Evolutionary conservation across 2,329 filamentous ascomycete species (phyloP).

Genomic region (Zymoseptoria tritici): DNA sequence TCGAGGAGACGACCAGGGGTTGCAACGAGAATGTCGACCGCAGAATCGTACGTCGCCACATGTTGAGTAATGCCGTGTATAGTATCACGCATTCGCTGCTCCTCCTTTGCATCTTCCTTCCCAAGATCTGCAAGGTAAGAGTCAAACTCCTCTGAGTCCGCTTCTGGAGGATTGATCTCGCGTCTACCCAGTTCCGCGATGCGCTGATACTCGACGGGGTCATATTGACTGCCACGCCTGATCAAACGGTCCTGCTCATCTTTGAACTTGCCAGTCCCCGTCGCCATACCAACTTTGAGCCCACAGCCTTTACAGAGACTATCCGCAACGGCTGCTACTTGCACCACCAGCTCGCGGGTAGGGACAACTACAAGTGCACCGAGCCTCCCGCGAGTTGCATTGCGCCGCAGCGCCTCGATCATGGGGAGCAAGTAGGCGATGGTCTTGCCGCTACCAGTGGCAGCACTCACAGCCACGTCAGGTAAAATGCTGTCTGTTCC

Average conservation of each 20-base stretch:
- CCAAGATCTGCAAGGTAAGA: slow-evolving; percentile 14
- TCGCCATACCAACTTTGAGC: slow-evolving; percentile 70
- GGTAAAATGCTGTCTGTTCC: slow-evolving; percentile 32
- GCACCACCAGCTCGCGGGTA: slow-evolving; percentile 65
- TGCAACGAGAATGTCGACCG: slow-evolving; percentile 80
- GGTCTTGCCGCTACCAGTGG: slow-evolving; percentile 94
- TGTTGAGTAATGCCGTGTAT: slow-evolving; percentile 50
- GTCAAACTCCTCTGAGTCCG: slow-evolving; percentile 31
- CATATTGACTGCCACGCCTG: slow-evolving; percentile 52
- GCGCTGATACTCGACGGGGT: slow-evolving; percentile 50
- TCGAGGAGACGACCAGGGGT: slow-evolving; percentile 90
- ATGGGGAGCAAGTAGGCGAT: slow-evolving; percentile 85
- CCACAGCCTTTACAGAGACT: slow-evolving; percentile 62
- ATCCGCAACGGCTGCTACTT: slow-evolving; percentile 71
- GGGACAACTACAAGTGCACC: slow-evolving; percentile 80
- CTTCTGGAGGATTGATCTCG: slow-evolving; percentile 29
- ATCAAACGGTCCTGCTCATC: slow-evolving; percentile 57
- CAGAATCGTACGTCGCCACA: slow-evolving; percentile 58
- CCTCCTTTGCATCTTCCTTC: slow-evolving; percentile 14
- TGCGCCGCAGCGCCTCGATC: slow-evolving; percentile 62
- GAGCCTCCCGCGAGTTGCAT: slow-evolving; percentile 53
- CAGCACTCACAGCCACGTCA: slow-evolving; percentile 83
- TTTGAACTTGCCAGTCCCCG: slow-evolving; percentile 70
- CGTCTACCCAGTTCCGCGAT: slow-evolving; percentile 36
- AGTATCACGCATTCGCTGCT: slow-evolving; percentile 32